Percentiles rank a stretch among this genome's conserved stretches.
phyloP scores from a whole-genome alignment of 176 grass and related monocot species.

The Puya raimondii region DNA sequence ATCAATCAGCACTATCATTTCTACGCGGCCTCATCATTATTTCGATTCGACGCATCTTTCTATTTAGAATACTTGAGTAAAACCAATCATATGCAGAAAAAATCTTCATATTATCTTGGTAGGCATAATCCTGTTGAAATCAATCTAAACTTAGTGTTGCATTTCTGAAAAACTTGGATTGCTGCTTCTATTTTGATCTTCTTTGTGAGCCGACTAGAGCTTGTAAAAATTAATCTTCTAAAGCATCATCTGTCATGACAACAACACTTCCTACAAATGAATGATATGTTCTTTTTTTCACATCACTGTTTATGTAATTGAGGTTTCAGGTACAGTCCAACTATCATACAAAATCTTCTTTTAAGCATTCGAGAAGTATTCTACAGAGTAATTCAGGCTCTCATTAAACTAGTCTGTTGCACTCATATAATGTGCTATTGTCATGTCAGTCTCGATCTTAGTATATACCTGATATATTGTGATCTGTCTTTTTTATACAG shows the following conservation, averaged over 20 bases:
- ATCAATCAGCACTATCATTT: neutral
- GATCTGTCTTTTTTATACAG: slow-evolving; percentile 19
- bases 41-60: neutral
- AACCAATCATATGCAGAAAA: neutral
- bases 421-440: too few relatives aligned
- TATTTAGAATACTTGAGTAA: neutral
- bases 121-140: neutral
- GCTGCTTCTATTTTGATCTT: neutral
- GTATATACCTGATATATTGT: neutral
- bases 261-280: neutral
- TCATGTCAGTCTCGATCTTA: too few relatives aligned
- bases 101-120: neutral
- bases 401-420: too few relatives aligned
- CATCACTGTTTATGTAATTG: neutral
- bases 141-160: neutral
- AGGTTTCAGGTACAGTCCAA: neutral
- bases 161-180: neutral
- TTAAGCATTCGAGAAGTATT: neutral
- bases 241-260: neutral
- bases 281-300: neutral
- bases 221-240: neutral
- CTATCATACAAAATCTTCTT: slow-evolving; percentile 4
- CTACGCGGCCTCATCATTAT: neutral
- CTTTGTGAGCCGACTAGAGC: neutral
- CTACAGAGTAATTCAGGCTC: neutral